Conservation (phyloP, 176 grass and related monocot species). For the Elymus sibiricus region DNA sequence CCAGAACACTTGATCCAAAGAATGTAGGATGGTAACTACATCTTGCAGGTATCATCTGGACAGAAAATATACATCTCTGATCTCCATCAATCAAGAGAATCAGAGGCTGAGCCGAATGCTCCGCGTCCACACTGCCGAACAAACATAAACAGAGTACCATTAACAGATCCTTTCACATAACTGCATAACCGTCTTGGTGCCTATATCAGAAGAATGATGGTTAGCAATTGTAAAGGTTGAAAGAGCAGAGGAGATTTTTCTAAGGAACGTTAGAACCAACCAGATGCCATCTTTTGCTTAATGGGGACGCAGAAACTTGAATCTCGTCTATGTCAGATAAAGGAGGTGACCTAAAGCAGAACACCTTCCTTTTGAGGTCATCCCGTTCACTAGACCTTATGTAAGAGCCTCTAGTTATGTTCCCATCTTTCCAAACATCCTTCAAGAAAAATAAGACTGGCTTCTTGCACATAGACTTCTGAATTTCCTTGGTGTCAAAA, state of each 20-base stretch:
- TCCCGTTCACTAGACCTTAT: slow-evolving; percentile 49
- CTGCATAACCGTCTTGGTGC: slow-evolving; percentile 87
- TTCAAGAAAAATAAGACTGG: slow-evolving; percentile 85
- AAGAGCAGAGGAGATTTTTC: slow-evolving; percentile 15
- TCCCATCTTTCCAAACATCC: slow-evolving; percentile 70
- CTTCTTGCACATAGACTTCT: slow-evolving; percentile 88
- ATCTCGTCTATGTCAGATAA: slow-evolving; percentile 72
- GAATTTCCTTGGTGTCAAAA: slow-evolving; percentile 87
- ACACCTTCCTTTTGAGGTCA: slow-evolving; percentile 89
- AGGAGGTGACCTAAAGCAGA: slow-evolving; percentile 79
- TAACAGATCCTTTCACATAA: slow-evolving; percentile 51
- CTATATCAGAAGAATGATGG: slow-evolving; percentile 47
- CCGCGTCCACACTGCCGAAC: slow-evolving; percentile 75
- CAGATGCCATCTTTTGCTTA: slow-evolving; percentile 94
- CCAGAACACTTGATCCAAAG: slow-evolving; percentile 35
- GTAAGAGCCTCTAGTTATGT: slow-evolving; percentile 65
- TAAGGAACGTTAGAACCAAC: slow-evolving; percentile 48
- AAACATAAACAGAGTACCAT: slow-evolving; percentile 66
- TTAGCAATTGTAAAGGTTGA: slow-evolving; percentile 22
- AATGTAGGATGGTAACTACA: slow-evolving; percentile 49
- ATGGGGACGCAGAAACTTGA: slow-evolving; percentile 59
- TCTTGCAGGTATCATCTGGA: slow-evolving; percentile 43
- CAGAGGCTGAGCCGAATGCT: slow-evolving; percentile 73
- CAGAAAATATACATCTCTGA: slow-evolving; percentile 39
- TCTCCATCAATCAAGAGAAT: slow-evolving; percentile 67